phyloP scores from a whole-genome alignment of 2,329 filamentous ascomycete genomes.

The Cladosporium sp. region DNA sequence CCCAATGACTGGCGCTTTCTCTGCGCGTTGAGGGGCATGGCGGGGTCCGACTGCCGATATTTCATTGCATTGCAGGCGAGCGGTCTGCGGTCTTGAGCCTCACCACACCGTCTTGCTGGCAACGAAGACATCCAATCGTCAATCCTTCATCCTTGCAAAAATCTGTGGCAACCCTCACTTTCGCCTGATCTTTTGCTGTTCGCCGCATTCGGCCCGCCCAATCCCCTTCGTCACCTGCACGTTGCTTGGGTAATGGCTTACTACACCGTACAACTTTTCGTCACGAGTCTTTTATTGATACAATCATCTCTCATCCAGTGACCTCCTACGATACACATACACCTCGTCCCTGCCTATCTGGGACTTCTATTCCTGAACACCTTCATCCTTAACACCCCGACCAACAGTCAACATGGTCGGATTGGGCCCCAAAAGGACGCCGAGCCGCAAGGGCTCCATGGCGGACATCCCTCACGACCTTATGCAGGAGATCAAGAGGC shows the following conservation, averaged over 20 bases:
- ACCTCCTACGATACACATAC: neutral
- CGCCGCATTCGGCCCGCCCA: neutral
- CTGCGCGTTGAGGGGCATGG: neutral
- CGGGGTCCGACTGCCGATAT: neutral
- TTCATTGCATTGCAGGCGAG: neutral
- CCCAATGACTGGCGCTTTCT: neutral
- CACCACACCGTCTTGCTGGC: neutral
- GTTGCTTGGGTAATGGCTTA: conserved; percentile 10
- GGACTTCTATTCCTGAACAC: conserved; percentile 1
- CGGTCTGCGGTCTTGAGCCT: neutral
- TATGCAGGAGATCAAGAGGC: conserved; percentile 69
- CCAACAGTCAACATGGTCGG: conserved; percentile 54
- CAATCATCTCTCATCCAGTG: neutral
- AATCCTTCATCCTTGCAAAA: neutral
- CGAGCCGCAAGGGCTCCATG: conserved; percentile 77
- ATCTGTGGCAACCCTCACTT: neutral
- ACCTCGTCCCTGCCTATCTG: conserved; percentile 3
- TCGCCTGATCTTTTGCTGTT: neutral
- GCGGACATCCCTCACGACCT: conserved; percentile 85
- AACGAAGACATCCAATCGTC: neutral
- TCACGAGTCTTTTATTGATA: neutral
- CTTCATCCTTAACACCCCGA: conserved; percentile 12
- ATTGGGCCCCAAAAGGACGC: conserved; percentile 58
- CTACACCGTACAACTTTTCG: neutral
- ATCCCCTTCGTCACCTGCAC: conserved; percentile 4